These are phyloP conservation scores for Endotrypanum monterogeii DNA, from an alignment of 208 protist genomes.

Conservation along the genomic window DNA sequence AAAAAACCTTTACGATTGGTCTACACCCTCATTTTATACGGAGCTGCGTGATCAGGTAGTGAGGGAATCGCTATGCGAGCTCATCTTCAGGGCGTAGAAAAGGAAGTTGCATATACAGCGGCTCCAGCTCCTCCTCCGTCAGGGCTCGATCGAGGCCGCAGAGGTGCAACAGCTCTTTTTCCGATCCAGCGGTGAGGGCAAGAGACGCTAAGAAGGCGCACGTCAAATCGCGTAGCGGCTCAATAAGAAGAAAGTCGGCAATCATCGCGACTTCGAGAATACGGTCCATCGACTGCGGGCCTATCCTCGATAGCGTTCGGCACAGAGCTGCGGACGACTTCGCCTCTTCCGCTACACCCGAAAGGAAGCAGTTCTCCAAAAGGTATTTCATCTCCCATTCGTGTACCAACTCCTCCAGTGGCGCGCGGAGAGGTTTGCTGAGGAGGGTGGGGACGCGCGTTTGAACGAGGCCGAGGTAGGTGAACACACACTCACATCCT, in stretches of 20 bases:
- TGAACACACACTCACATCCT: slow-evolving; percentile 72
- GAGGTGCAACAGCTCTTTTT: slow-evolving; percentile 74
- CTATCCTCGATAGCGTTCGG: slow-evolving; percentile 36
- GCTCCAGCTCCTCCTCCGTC: slow-evolving; percentile 74
- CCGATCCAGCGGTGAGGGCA: slow-evolving; percentile 52
- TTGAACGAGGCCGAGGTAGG: slow-evolving; percentile 75
- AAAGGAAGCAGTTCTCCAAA: slow-evolving; percentile 46
- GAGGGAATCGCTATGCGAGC: slow-evolving; percentile 8
- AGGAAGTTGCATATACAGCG: slow-evolving; percentile 76
- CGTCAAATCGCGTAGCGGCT: slow-evolving; percentile 74
- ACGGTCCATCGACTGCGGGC: slow-evolving; percentile 45
- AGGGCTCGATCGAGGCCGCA: slow-evolving; percentile 53
- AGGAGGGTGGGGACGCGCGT: slow-evolving; percentile 74
- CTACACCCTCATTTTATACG: not conserved
- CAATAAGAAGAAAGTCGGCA: slow-evolving; percentile 86
- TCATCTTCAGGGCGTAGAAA: slow-evolving; percentile 67
- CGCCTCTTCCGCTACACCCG: slow-evolving; percentile 15
- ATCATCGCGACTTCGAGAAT: slow-evolving; percentile 84
- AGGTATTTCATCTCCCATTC: slow-evolving; percentile 85
- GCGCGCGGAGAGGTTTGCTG: slow-evolving; percentile 79
- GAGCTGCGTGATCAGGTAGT: not conserved
- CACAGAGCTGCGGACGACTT: slow-evolving; percentile 38
- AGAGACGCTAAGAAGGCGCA: slow-evolving; percentile 83
- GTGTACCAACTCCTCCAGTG: slow-evolving; percentile 81
- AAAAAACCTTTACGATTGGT: not conserved